A percentile compares a stretch with the other conserved stretches of the same genome.
Conservation (phyloP, 2,329 filamentous ascomycete genomes). For the Rhinocladiella similis region DNA sequence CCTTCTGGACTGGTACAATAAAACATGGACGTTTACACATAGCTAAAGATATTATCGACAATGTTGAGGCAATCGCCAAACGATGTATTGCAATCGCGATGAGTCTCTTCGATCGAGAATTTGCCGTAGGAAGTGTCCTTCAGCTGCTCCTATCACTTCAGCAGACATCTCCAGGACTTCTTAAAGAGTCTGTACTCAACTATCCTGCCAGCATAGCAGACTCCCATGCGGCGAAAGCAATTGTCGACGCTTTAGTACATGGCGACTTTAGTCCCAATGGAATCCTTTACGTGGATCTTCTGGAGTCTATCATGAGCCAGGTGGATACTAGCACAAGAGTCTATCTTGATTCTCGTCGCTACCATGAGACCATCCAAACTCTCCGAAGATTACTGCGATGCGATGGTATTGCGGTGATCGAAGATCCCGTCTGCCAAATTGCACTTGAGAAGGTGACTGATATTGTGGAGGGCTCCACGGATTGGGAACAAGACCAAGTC, state of each 20-base stretch:
- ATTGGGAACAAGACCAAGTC: slow-evolving; percentile 38
- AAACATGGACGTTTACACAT: neutral
- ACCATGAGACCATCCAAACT: slow-evolving; percentile 36
- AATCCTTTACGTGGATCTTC: slow-evolving; percentile 26
- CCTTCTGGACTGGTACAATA: slow-evolving; percentile 19
- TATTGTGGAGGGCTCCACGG: slow-evolving; percentile 43
- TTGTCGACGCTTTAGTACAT: slow-evolving; percentile 14
- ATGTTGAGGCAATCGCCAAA: slow-evolving; percentile 4
- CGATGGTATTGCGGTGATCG: slow-evolving; percentile 24
- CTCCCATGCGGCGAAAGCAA: slow-evolving; percentile 10
- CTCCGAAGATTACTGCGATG: slow-evolving; percentile 22
- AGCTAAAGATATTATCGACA: slow-evolving; percentile 1
- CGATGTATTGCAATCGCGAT: slow-evolving; percentile 8
- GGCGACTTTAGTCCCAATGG: slow-evolving; percentile 23
- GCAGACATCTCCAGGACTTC: slow-evolving; percentile 16
- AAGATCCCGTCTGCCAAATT: slow-evolving; percentile 35
- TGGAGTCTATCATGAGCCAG: slow-evolving; percentile 25
- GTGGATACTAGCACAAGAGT: slow-evolving; percentile 23
- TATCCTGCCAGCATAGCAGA: slow-evolving; percentile 16
- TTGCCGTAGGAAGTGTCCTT: slow-evolving; percentile 12
- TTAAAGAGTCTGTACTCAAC: slow-evolving; percentile 14
- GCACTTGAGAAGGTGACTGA: slow-evolving; percentile 39
- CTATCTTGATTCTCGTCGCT: slow-evolving; percentile 17
- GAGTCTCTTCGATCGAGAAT: slow-evolving; percentile 5
- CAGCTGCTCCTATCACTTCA: slow-evolving; percentile 22